phyloP scores from a whole-genome alignment of 2,329 filamentous ascomycete species.

The Clarireedia hainanense region DNA sequence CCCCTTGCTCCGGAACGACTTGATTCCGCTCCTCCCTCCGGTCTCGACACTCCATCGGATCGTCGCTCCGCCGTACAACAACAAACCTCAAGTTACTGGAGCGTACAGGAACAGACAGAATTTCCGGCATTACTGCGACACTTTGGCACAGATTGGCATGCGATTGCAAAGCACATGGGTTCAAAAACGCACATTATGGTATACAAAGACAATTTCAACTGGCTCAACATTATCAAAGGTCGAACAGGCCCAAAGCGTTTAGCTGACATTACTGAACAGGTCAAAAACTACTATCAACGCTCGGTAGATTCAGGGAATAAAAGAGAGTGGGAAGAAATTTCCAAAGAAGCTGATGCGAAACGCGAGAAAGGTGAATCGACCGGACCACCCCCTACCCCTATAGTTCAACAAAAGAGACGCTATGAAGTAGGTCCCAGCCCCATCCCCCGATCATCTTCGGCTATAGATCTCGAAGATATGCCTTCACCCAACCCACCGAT shows the following conservation, averaged over 20 bases:
- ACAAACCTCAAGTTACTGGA: slow-evolving; percentile 79
- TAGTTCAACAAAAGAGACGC: slow-evolving; percentile 41
- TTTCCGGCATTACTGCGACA: slow-evolving; percentile 65
- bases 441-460: slow-evolving; percentile 39
- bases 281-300: slow-evolving; percentile 61
- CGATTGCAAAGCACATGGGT: slow-evolving; percentile 71
- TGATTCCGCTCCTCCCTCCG: slow-evolving; percentile 21
- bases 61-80: slow-evolving; percentile 33
- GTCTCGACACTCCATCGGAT: slow-evolving; percentile 22
- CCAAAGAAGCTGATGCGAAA: slow-evolving; percentile 52
- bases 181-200: slow-evolving; percentile 86
- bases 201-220: slow-evolving; percentile 31
- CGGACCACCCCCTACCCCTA: slow-evolving; percentile 52
- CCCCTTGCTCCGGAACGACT: slow-evolving; percentile 24
- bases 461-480: slow-evolving; percentile 38
- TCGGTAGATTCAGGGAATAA: slow-evolving; percentile 51
- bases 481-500: slow-evolving; percentile 15
- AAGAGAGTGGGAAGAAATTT: slow-evolving; percentile 51
- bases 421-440: slow-evolving; percentile 37
- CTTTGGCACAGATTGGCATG: slow-evolving; percentile 72
- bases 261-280: slow-evolving; percentile 37
- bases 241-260: slow-evolving; percentile 26
- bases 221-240: slow-evolving; percentile 20
- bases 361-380: slow-evolving; percentile 47
- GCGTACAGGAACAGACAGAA: slow-evolving; percentile 70